These are phyloP conservation scores for Agarophyton chilense DNA, from an alignment of 23 red algal genomes.

Conservation along the genomic window DNA sequence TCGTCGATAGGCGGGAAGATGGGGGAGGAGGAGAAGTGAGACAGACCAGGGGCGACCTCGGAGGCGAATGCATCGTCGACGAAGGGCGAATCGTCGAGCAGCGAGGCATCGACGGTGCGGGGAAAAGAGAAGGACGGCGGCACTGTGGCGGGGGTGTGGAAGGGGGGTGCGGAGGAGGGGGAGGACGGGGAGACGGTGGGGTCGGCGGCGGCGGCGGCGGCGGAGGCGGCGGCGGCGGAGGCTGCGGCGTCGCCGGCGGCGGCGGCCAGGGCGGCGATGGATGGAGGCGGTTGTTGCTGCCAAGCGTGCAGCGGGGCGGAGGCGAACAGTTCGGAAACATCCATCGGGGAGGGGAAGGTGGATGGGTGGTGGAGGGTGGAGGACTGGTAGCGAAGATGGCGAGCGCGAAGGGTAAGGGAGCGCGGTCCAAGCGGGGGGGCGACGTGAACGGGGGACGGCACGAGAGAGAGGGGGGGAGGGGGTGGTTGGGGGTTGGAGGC, in stretches of 20 bases:
- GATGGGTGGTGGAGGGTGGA: neutral
- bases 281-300: neutral
- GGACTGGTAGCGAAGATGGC: neutral
- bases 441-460: neutral
- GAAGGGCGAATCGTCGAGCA: neutral
- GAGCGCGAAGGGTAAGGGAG: neutral
- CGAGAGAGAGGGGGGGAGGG: too few relatives aligned
- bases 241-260: constrained; percentile 20
- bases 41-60: neutral
- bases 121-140: neutral
- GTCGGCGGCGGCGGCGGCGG: constrained; percentile 5
- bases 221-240: constrained; percentile 7
- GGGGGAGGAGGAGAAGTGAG: neutral
- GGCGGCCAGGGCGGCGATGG: neutral
- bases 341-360: neutral
- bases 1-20: neutral
- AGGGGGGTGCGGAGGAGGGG: neutral
- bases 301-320: neutral
- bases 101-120: neutral
- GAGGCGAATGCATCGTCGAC: neutral
- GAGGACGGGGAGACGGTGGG: neutral
- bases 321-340: constrained; percentile 5
- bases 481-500: neutral
- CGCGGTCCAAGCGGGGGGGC: too few relatives aligned
- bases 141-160: neutral